Evolutionary conservation across 2,329 filamentous ascomycete genomes (phyloP).

Genomic region (Orbilia blumenaviensis): DNA sequence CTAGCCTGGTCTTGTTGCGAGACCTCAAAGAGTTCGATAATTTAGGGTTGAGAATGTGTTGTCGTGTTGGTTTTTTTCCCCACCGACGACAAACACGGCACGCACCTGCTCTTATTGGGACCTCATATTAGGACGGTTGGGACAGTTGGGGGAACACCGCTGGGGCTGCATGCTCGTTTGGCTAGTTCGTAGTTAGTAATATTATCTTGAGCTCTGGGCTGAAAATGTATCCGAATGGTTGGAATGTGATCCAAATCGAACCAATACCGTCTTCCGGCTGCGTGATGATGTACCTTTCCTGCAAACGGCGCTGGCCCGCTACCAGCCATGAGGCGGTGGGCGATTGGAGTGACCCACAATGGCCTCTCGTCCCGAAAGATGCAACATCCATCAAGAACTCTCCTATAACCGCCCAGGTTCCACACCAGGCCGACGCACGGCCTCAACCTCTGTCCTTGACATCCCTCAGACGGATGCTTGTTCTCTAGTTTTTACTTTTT

Average conservation of each 20-base stretch:
- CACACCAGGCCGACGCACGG: slow-evolving; percentile 19
- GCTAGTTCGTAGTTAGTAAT: too few species aligned
- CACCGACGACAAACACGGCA: not conserved
- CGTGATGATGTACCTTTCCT: slow-evolving; percentile 1
- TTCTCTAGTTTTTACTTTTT: slow-evolving; percentile 1
- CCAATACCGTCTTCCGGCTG: slow-evolving; percentile 2
- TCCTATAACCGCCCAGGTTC: slow-evolving; percentile 17
- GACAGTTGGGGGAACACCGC: not conserved
- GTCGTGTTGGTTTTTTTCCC: not conserved
- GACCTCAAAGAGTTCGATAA: too few species aligned
- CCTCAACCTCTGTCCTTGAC: slow-evolving; percentile 9
- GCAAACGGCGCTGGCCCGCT: not conserved
- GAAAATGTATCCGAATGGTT: not conserved
- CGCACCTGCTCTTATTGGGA: too few species aligned
- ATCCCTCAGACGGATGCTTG: slow-evolving; percentile 10
- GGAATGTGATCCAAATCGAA: slow-evolving; percentile 1
- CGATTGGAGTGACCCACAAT: not conserved
- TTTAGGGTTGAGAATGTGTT: not conserved
- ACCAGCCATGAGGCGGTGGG: not conserved
- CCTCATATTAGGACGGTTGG: not conserved
- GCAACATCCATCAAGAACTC: slow-evolving; percentile 5
- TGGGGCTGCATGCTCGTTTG: too few species aligned
- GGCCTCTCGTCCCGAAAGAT: not conserved
- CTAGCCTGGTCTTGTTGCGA: too few species aligned
- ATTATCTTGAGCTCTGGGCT: too few species aligned